phyloP scores from a whole-genome alignment of 495 filamentous ascomycete genomes.

The Tuber magnatum region DNA sequence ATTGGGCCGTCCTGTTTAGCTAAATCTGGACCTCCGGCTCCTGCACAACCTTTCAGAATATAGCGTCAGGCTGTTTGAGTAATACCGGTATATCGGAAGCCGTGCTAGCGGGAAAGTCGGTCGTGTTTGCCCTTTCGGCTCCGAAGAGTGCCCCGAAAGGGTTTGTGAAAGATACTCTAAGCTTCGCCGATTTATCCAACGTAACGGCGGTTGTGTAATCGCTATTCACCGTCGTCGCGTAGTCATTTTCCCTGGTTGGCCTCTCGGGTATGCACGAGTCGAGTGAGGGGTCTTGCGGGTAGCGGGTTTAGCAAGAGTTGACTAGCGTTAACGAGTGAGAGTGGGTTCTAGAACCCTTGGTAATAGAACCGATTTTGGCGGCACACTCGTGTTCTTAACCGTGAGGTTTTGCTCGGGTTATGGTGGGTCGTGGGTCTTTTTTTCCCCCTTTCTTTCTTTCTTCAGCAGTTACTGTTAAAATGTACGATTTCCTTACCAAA shows the following conservation, averaged over 20 bases:
- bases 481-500: too few species aligned
- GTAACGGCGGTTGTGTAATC: neutral
- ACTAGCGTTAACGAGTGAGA: neutral
- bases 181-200: neutral
- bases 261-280: neutral
- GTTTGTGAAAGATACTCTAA: neutral
- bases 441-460: neutral
- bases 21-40: neutral
- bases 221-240: neutral
- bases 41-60: neutral
- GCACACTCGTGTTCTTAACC: neutral
- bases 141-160: constrained; percentile 3
- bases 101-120: neutral
- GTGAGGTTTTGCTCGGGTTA: neutral
- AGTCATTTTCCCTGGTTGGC: neutral
- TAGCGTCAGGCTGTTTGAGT: neutral
- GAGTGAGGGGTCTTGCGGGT: neutral
- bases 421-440: neutral
- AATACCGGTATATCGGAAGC: neutral
- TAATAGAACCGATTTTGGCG: neutral
- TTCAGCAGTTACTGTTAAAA: neutral
- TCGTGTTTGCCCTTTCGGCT: neutral
- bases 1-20: neutral
- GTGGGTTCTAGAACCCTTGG: neutral
- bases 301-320: neutral